Evolutionary conservation across 495 filamentous ascomycete species (phyloP), one percentile per base, ranked within the genome.

Genomic region (Cryomyces minteri): DNA sequence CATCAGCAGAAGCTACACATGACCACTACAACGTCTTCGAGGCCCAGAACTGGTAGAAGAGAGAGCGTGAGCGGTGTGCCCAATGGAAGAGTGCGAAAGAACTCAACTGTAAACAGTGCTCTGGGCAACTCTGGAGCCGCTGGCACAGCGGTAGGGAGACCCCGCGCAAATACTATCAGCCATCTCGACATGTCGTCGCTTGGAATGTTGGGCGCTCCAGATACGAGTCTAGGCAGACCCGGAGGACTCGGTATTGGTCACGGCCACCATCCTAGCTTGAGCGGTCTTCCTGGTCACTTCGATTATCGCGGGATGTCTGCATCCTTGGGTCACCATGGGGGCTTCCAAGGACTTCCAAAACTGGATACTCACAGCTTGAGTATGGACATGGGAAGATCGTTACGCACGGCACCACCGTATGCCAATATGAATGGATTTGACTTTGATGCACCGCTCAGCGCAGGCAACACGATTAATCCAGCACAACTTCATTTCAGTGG

Each of bases 1-100:
- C 90, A 99, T 63, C 90, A 99, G 67, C 90, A 99, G 70, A 99
- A 99, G 69, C 72, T 99, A 10, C 90, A 99, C 57, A 84, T 93
- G 78, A 92, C 86, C n/a, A 82, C 82, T 1, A 86, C 87, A 0
- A 80, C 90, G 5, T 87, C 88, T 33, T 86, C 86, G 40, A 76
- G 87, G 47, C 86, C 88, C 33, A 73, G 87, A 56, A 87, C 82
- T 61, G 79, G 74, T 47, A 74, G 77, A 40, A 59, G 80, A 44
- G 88, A 96, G 60, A 87, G 92, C 63, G 82, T 83, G 8, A 79
- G 74, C 37, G 84, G 56, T 0, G 39, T 59, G 37, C 54, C 56
- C n/a, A 42, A 52, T 10, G 79, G 77, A 50, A 73, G 86, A 40
- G 84, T 88, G 46, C 83, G 90, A 43, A 98, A 98, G 69, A 88